Conservation (phyloP, 768 basidiomycete species). For the Mycena galopus region DNA sequence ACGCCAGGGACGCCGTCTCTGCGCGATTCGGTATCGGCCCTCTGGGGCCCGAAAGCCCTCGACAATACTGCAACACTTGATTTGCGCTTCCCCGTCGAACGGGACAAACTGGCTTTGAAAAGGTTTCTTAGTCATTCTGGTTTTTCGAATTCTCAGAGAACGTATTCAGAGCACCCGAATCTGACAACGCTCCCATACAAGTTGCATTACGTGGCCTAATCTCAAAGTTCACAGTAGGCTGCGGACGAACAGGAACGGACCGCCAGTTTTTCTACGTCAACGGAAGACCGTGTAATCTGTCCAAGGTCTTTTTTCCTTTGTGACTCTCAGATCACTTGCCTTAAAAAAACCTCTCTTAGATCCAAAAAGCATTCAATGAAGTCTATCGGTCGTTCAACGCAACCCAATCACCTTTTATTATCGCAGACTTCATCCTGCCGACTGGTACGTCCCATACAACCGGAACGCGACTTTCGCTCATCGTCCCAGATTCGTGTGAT, state of each 20-base stretch:
- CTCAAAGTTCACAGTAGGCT: slow-evolving; percentile 83
- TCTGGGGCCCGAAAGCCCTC: slow-evolving; percentile 90
- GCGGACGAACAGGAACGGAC: slow-evolving; percentile 84
- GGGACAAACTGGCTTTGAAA: slow-evolving; percentile 67
- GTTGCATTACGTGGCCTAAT: slow-evolving; percentile 83
- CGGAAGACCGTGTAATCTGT: slow-evolving; percentile 85
- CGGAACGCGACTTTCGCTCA: background rate
- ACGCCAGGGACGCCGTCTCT: slow-evolving; percentile 77
- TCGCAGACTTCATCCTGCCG: slow-evolving; percentile 88
- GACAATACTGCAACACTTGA: slow-evolving; percentile 83
- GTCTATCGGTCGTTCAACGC: slow-evolving; percentile 86
- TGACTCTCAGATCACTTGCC: background rate
- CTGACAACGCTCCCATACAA: slow-evolving; percentile 45
- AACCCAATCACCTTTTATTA: slow-evolving; percentile 81
- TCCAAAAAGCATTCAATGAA: slow-evolving; percentile 93
- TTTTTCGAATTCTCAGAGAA: background rate
- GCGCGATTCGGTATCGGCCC: slow-evolving; percentile 72
- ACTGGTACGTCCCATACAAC: slow-evolving; percentile 63
- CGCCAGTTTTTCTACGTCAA: slow-evolving; percentile 96
- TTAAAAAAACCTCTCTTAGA: slow-evolving; percentile 52
- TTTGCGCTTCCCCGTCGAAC: slow-evolving; percentile 75
- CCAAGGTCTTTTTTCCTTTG: slow-evolving; percentile 63
- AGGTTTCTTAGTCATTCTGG: slow-evolving; percentile 21
- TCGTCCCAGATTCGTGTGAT: slow-evolving; percentile 78
- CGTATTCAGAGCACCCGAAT: slow-evolving; percentile 14